phyloP scores from a whole-genome alignment of 176 grass and related monocot species.

The Neostapfia colusana region DNA sequence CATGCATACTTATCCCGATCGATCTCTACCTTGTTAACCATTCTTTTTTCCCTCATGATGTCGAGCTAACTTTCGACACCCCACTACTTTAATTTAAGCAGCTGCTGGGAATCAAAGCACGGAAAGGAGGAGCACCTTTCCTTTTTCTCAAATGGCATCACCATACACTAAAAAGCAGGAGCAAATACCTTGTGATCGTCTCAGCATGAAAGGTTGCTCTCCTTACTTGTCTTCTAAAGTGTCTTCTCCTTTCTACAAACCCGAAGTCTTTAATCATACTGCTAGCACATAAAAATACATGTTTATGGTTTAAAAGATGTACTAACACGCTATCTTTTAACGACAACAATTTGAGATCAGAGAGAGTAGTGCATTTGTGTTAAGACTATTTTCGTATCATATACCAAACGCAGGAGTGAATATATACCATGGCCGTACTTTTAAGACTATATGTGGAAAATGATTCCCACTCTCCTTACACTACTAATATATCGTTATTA shows the following conservation, averaged over 20 bases:
- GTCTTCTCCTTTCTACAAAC: constrained; percentile 52
- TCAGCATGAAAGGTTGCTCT: constrained; percentile 52
- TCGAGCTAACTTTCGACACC: constrained; percentile 57
- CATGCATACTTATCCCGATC: constrained; percentile 57
- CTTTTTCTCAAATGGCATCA: constrained; percentile 74
- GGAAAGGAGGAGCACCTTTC: constrained; percentile 46
- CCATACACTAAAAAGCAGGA: constrained; percentile 57
- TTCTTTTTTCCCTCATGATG: constrained; percentile 50
- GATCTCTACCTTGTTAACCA: constrained; percentile 53
- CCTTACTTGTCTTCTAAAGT: constrained; percentile 65
- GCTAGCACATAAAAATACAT: constrained; percentile 10
- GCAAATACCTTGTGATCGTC: constrained; percentile 64
- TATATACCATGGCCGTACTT: background rate
- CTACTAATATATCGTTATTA: background rate
- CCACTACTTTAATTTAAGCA: constrained; percentile 59
- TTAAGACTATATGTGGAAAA: background rate
- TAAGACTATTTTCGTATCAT: background rate
- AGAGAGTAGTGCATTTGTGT: background rate
- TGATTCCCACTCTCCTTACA: background rate
- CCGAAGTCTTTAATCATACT: constrained; percentile 48
- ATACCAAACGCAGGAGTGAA: background rate
- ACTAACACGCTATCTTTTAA: too few species aligned
- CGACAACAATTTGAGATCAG: too few species aligned
- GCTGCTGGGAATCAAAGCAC: constrained; percentile 60
- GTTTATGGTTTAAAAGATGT: background rate